A percentile compares a stretch with the other conserved stretches of the same genome.
Conservation (phyloP, 345 rosid genomes). For the Populus deltoides region DNA sequence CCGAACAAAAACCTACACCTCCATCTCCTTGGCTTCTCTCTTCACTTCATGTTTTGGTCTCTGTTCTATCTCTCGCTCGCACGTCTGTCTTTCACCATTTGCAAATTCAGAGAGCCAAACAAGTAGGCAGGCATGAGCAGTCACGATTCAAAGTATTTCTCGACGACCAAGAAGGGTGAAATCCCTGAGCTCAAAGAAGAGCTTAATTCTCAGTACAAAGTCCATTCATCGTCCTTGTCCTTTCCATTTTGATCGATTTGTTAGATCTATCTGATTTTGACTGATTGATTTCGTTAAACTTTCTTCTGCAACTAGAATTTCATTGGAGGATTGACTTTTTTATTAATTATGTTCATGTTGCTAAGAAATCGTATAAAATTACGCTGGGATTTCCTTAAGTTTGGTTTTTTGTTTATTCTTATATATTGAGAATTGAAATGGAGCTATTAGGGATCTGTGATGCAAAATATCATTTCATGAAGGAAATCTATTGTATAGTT, state of each 20-base stretch:
- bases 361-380: background rate
- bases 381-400: background rate
- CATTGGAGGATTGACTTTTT: background rate
- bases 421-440: background rate
- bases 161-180: slow-evolving; percentile 37
- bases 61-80: too few species aligned
- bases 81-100: background rate
- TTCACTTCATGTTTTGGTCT: background rate
- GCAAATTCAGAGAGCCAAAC: background rate
- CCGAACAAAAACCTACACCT: too few species aligned
- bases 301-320: background rate
- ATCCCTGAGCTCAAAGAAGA: slow-evolving; percentile 99
- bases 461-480: background rate
- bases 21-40: too few species aligned
- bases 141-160: slow-evolving; percentile 95
- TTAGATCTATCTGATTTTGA: slow-evolving; percentile 40
- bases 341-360: background rate
- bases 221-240: slow-evolving; percentile 13
- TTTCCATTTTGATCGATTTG: background rate
- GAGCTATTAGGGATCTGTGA: background rate
- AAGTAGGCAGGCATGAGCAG: slow-evolving; percentile 62
- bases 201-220: slow-evolving; percentile 97
- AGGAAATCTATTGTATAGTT: too few species aligned
- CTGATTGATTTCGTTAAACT: background rate
- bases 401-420: background rate